Conservation (phyloP, 345 rosid species). For the Populus tremula region DNA sequence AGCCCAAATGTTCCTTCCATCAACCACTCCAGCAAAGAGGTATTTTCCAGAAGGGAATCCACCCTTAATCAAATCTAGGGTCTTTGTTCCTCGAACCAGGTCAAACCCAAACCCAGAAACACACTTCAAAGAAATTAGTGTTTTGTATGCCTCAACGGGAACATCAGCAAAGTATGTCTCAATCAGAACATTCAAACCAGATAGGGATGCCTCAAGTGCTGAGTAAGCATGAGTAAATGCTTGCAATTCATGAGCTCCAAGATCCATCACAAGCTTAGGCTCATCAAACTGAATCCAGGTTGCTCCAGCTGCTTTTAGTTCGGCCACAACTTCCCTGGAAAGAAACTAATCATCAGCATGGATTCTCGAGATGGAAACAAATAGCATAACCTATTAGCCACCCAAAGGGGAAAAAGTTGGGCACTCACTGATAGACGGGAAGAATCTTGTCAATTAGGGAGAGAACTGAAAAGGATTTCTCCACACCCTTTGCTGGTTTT, state of each 20-base stretch:
- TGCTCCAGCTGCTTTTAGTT: constrained; percentile 95
- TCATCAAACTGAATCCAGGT: constrained; percentile 93
- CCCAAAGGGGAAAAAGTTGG: neutral
- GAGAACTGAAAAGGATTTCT: constrained; percentile 72
- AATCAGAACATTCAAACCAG: constrained; percentile 77
- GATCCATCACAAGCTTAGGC: constrained; percentile 90
- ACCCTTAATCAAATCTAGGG: constrained; percentile 74
- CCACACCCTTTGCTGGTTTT: constrained; percentile 91
- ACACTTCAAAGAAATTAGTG: constrained; percentile 80
- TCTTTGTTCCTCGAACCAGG: constrained; percentile 80
- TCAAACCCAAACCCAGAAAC: constrained; percentile 84
- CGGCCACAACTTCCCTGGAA: constrained; percentile 78
- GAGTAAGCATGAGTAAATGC: constrained; percentile 81
- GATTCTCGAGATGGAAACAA: neutral
- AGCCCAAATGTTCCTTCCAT: constrained; percentile 99
- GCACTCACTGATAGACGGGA: constrained; percentile 79
- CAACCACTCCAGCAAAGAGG: constrained; percentile 94
- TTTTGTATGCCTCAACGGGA: constrained; percentile 75
- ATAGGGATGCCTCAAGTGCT: constrained; percentile 67
- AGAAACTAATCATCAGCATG: neutral
- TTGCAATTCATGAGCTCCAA: constrained; percentile 63
- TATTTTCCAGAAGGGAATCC: constrained; percentile 77
- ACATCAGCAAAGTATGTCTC: constrained; percentile 95
- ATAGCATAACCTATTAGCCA: neutral
- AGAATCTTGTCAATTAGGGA: constrained; percentile 82